phyloP scores from a whole-genome alignment of 352 stramenopile genomes.

The Thalassiosira exigua region DNA sequence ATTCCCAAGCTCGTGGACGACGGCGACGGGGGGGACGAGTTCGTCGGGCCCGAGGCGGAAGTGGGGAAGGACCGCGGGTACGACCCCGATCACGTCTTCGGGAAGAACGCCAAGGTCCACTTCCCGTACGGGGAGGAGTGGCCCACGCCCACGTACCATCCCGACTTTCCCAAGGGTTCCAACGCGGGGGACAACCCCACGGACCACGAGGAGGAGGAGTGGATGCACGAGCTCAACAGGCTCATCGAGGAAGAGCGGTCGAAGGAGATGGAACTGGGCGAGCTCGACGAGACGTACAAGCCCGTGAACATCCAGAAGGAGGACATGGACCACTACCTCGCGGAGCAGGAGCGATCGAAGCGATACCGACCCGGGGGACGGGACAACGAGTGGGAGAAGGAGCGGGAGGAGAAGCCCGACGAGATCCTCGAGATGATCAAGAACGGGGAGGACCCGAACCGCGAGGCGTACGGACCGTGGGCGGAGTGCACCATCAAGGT shows the following conservation, averaged over 20 bases:
- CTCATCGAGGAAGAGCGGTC: conserved; percentile 53
- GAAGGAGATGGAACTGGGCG: conserved; percentile 47
- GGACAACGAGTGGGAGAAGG: conserved; percentile 45
- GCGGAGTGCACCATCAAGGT: conserved; percentile 83
- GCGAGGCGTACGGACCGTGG: conserved; percentile 65
- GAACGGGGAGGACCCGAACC: conserved; percentile 57
- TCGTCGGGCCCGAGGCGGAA: conserved; percentile 28
- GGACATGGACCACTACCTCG: conserved; percentile 46
- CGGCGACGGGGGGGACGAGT: conserved; percentile 50
- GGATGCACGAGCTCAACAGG: conserved; percentile 49
- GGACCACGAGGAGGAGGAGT: conserved; percentile 50
- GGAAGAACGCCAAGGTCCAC: conserved; percentile 37
- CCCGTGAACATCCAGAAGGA: conserved; percentile 41
- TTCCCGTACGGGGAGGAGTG: conserved; percentile 56
- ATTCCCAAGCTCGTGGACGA: conserved; percentile 42
- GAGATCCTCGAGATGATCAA: conserved; percentile 63
- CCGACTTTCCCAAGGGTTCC: conserved; percentile 62
- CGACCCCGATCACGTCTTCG: conserved; percentile 43
- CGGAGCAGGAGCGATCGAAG: conserved; percentile 50
- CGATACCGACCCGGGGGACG: conserved; percentile 39
- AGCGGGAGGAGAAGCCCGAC: conserved; percentile 56
- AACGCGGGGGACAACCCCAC: conserved; percentile 62
- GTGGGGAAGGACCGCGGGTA: conserved; percentile 30
- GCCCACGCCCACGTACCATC: conserved; percentile 47
- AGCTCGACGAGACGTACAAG: conserved; percentile 47